phyloP scores from a whole-genome alignment of 2,329 filamentous ascomycete genomes.

The Erysiphe pulchra region DNA sequence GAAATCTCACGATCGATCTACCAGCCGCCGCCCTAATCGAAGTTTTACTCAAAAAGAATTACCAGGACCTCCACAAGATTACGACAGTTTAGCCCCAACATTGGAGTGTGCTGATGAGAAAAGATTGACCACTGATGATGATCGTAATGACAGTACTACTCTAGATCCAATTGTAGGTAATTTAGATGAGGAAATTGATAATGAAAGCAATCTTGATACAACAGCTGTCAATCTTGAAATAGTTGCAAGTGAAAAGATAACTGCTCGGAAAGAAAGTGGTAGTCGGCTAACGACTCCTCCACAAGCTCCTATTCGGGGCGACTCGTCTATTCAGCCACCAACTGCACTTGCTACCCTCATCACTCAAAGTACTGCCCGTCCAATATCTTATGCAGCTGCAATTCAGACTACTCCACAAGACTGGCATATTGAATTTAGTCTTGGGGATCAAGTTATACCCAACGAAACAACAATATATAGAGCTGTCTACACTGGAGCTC shows the following conservation, averaged over 20 bases:
- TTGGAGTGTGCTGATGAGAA: conserved; percentile 87
- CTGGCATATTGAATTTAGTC: conserved; percentile 91
- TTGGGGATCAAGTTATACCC: conserved; percentile 58
- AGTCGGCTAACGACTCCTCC: conserved; percentile 65
- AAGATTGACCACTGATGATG: conserved; percentile 41
- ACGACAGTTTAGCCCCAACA: conserved; percentile 38
- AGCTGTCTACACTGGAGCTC: conserved; percentile 43
- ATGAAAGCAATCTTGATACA: conserved; percentile 50
- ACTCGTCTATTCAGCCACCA: conserved; percentile 15
- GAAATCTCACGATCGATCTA: conserved; percentile 29
- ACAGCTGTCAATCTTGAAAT: conserved; percentile 83
- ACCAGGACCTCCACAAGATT: conserved; percentile 25
- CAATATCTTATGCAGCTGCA: conserved; percentile 64
- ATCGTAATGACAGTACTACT: conserved; percentile 36
- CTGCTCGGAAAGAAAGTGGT: conserved; percentile 76
- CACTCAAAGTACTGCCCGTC: conserved; percentile 26
- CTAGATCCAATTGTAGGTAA: conserved; percentile 80
- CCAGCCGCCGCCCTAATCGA: conserved; percentile 35
- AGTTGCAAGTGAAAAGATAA: conserved; percentile 63
- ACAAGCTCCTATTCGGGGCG: conserved; percentile 22
- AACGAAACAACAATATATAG: conserved; percentile 93
- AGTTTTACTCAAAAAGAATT: conserved; percentile 29
- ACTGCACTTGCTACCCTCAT: conserved; percentile 13
- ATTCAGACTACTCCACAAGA: conserved; percentile 62
- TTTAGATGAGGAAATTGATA: conserved; percentile 58